Percentiles rank a stretch among this genome's conserved stretches.
Conservation (phyloP, 371 early-diverging fungal genomes). For the Amoeboaphelidium occidentale region DNA sequence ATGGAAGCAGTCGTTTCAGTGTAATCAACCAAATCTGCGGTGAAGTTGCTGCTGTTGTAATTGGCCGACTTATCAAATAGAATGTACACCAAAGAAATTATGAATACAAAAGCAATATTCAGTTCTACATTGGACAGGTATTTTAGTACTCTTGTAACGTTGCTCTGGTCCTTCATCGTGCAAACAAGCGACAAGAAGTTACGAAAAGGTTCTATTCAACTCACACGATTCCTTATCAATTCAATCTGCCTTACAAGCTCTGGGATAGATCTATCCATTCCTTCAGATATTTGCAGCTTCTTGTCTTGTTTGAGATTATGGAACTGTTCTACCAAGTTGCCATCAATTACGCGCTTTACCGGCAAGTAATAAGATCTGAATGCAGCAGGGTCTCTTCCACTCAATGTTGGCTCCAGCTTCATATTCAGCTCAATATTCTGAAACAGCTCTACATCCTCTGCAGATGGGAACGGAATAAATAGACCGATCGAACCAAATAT, state of each 20-base stretch:
- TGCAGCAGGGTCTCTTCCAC: conserved; percentile 67
- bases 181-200: too few species aligned
- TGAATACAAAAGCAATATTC: too few species aligned
- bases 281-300: conserved; percentile 50
- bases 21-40: too few species aligned
- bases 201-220: too few species aligned
- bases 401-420: conserved; percentile 40
- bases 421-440: conserved; percentile 72
- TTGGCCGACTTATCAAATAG: too few species aligned
- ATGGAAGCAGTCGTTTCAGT: too few species aligned
- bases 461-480: conserved; percentile 57
- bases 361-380: conserved; percentile 60
- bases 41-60: too few species aligned
- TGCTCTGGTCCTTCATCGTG: too few species aligned
- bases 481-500: conserved; percentile 57
- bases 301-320: conserved; percentile 35
- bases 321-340: conserved; percentile 73
- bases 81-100: too few species aligned
- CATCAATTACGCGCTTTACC: conserved; percentile 63
- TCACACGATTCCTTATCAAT: conserved; percentile 30
- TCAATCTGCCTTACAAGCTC: conserved; percentile 85
- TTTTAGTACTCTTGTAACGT: too few species aligned
- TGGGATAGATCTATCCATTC: conserved; percentile 53
- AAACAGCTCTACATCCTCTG: conserved; percentile 81
- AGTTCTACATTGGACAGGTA: too few species aligned